Evolutionary conservation across 345 rosid genomes (phyloP).

Genomic region (Aurinia saxatilis): DNA sequence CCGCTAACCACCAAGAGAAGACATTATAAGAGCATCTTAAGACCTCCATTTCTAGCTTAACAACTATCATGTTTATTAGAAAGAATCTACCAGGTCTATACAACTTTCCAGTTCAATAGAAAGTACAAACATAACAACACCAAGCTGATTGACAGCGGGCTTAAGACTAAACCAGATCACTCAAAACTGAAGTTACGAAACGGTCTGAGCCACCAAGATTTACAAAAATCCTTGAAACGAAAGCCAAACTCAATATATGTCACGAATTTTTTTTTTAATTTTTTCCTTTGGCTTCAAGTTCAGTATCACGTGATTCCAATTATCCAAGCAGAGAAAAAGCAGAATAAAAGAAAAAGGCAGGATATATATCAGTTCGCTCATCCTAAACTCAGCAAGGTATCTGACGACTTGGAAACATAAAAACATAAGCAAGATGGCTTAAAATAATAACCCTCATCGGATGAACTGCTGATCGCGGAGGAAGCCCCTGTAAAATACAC

Average conservation of each 20-base stretch:
- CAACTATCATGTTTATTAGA: constrained; percentile 4
- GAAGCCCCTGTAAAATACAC: constrained; percentile 63
- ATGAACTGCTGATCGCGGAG: constrained; percentile 97
- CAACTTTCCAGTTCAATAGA: not conserved
- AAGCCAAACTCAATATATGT: not conserved
- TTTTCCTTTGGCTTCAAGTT: constrained; percentile 1
- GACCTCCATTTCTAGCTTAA: constrained; percentile 16
- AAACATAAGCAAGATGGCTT: constrained; percentile 14
- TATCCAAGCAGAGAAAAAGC: not conserved
- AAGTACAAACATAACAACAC: constrained; percentile 2
- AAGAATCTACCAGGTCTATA: not conserved
- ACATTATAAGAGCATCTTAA: not conserved
- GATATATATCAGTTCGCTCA: constrained; percentile 1
- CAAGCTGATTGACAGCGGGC: constrained; percentile 1
- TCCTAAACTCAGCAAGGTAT: constrained; percentile 4
- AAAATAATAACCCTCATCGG: constrained; percentile 93
- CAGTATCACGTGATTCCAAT: constrained; percentile 2
- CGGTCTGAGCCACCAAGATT: not conserved
- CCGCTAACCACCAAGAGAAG: not conserved
- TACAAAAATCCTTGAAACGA: not conserved
- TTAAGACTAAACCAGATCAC: not conserved
- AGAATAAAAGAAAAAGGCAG: not conserved
- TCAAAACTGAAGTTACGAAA: not conserved
- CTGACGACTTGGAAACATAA: constrained; percentile 7
- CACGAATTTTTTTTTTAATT: not conserved